phyloP scores from a whole-genome alignment of 768 basidiomycete genomes.

The Flagelloscypha sp. region DNA sequence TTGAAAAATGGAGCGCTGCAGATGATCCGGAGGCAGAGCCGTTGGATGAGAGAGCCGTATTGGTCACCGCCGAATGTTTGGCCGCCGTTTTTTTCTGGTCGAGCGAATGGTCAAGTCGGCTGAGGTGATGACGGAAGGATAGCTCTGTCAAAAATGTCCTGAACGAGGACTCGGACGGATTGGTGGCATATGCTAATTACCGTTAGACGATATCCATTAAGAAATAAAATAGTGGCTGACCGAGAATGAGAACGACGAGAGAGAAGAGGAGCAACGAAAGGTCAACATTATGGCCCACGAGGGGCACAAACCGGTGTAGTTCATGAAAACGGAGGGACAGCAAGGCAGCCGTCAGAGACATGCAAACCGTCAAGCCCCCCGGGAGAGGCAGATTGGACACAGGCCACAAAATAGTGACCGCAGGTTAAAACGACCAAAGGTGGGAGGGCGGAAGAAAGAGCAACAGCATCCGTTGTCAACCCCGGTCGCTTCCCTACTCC shows the following conservation, averaged over 20 bases:
- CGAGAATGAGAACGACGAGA: constrained; percentile 64
- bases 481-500: no score
- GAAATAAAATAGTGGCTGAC: constrained; percentile 33
- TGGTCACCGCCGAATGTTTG: constrained; percentile 18
- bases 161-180: constrained; percentile 91
- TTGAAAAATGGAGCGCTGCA: constrained; percentile 76
- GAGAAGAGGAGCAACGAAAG: constrained; percentile 61
- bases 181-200: constrained; percentile 79
- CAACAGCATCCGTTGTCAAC: no score
- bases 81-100: constrained; percentile 26
- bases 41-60: constrained; percentile 19
- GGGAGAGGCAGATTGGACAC: no score
- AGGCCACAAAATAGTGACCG: constrained; percentile 23
- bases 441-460: constrained; percentile 22
- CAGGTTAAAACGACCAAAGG: constrained; percentile 26
- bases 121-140: constrained; percentile 91
- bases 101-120: constrained; percentile 63
- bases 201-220: constrained; percentile 5
- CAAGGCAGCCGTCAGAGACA: constrained; percentile 55
- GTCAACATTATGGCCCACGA: constrained; percentile 57
- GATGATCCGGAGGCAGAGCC: constrained; percentile 25
- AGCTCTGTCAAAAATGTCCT: constrained; percentile 94
- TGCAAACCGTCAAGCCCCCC: constrained; percentile 47
- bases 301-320: constrained; percentile 40
- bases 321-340: constrained; percentile 50